Conservation (phyloP, 106 monocot species). For the Iris macrosiphon region DNA sequence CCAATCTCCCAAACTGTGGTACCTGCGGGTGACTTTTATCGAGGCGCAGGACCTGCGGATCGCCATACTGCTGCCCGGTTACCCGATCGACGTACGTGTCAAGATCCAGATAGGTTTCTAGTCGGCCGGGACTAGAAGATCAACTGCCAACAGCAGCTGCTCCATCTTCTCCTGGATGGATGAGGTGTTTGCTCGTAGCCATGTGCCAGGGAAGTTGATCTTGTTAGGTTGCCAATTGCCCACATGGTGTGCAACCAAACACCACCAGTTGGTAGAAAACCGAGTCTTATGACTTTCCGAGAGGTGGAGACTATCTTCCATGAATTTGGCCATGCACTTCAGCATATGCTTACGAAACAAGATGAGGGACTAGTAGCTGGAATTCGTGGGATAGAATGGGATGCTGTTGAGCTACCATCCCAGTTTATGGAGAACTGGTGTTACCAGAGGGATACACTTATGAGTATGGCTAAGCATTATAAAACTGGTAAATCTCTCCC, state of each 20-base stretch:
- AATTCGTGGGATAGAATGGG: constrained; percentile 97
- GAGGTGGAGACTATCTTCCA: constrained; percentile 99
- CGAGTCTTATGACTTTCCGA: constrained; percentile 97
- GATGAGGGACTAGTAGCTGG: constrained; percentile 96
- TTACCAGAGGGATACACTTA: too few relatives aligned
- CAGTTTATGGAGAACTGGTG: constrained; percentile 99
- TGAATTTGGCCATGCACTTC: constrained; percentile 99
- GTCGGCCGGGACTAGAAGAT: too few relatives aligned
- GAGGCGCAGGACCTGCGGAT: too few relatives aligned
- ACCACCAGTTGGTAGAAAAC: constrained; percentile 92
- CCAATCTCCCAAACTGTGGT: too few relatives aligned
- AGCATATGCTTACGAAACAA: constrained; percentile 99
- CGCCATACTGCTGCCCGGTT: too few relatives aligned
- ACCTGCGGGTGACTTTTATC: too few relatives aligned
- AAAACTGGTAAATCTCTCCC: too few relatives aligned
- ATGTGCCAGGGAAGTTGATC: constrained; percentile 55
- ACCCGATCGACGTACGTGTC: too few relatives aligned
- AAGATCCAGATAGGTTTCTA: too few relatives aligned
- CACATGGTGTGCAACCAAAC: constrained; percentile 98
- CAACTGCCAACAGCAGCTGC: too few relatives aligned
- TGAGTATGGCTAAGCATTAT: too few relatives aligned
- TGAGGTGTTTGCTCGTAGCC: constrained; percentile 88
- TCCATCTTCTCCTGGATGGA: too few relatives aligned
- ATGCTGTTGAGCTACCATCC: constrained; percentile 97
- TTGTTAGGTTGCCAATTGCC: constrained; percentile 81